phyloP scores from a whole-genome alignment of 1,139 yeast species.

The Petasospora fabianii region DNA sequence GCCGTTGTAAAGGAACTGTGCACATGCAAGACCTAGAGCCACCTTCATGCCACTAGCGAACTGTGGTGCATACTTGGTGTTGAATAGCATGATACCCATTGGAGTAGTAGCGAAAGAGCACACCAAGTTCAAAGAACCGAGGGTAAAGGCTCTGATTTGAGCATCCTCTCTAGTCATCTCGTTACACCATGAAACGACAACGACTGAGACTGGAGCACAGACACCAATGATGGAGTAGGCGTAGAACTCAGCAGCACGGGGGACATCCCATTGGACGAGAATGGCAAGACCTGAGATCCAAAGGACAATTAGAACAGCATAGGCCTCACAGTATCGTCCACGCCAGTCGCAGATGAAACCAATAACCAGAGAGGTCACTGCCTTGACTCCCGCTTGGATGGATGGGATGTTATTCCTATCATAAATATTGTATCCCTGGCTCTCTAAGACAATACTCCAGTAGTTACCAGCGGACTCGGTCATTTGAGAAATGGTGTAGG shows the following conservation, averaged over 20 bases:
- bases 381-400: slow-evolving; percentile 35
- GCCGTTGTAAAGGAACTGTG: slow-evolving; percentile 13
- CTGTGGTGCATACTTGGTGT: slow-evolving; percentile 18
- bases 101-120: slow-evolving; percentile 17
- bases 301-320: slow-evolving; percentile 31
- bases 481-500: slow-evolving; percentile 36
- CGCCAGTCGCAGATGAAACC: slow-evolving; percentile 28
- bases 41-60: slow-evolving; percentile 16
- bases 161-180: slow-evolving; percentile 21
- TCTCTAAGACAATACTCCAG: slow-evolving; percentile 22
- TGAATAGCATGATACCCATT: slow-evolving; percentile 12
- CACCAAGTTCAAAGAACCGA: slow-evolving; percentile 21
- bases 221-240: slow-evolving; percentile 20
- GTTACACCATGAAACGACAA: slow-evolving; percentile 23
- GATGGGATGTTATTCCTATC: slow-evolving; percentile 35
- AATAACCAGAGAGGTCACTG: slow-evolving; percentile 22
- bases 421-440: slow-evolving; percentile 26
- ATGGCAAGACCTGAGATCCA: slow-evolving; percentile 19
- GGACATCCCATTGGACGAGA: slow-evolving; percentile 18
- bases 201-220: slow-evolving; percentile 14
- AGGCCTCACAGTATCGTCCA: slow-evolving; percentile 10
- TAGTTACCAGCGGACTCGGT: slow-evolving; percentile 9
- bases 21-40: slow-evolving; percentile 11
- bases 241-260: slow-evolving; percentile 17
- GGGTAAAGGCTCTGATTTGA: slow-evolving; percentile 20